These are phyloP conservation scores for Eucalyptus marginata DNA, from an alignment of 345 rosid species.

Conservation along the genomic window DNA sequence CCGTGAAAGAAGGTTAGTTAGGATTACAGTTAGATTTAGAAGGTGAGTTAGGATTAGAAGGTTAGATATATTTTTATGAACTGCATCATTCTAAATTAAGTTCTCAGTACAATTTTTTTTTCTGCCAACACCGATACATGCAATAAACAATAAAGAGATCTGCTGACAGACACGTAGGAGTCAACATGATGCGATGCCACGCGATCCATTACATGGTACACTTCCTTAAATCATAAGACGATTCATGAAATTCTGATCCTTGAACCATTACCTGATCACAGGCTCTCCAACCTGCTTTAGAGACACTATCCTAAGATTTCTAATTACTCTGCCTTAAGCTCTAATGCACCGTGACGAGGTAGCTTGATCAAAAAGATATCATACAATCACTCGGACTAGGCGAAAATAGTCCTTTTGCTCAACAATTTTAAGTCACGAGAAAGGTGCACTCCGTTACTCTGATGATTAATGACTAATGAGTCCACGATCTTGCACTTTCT, in stretches of 20 bases:
- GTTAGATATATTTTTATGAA: background rate
- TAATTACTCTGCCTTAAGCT: background rate
- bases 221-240: background rate
- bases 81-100: background rate
- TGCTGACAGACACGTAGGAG: background rate
- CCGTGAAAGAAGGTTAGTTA: background rate
- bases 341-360: background rate
- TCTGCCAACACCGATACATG: background rate
- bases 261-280: background rate
- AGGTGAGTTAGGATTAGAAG: background rate
- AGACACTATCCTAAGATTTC: background rate
- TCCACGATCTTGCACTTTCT: background rate
- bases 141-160: background rate
- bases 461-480: background rate
- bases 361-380: background rate
- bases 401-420: background rate
- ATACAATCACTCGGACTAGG: background rate
- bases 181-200: background rate
- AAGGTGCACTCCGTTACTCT: background rate
- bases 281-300: background rate
- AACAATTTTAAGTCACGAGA: background rate
- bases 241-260: background rate
- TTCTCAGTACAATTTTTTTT: background rate
- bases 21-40: background rate
- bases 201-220: background rate